A percentile compares a stretch with the other conserved stretches of the same genome.
Conservation (phyloP, 2,329 filamentous ascomycete genomes). For the Tolypocladium pustulatum region DNA sequence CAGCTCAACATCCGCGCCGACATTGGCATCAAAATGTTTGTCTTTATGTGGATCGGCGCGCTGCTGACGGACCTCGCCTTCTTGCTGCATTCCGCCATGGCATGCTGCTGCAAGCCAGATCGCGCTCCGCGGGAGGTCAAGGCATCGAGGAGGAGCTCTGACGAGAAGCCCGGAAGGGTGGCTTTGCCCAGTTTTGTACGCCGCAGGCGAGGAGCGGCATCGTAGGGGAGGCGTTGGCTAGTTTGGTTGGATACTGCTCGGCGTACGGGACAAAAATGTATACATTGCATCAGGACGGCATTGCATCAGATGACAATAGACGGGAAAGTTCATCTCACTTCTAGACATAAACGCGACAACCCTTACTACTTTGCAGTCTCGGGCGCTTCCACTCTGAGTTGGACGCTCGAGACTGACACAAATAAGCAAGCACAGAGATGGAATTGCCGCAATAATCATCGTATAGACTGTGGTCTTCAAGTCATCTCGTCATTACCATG, state of each 20-base stretch:
- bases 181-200: conserved; percentile 18
- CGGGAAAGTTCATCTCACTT: neutral
- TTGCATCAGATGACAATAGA: neutral
- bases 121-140: conserved; percentile 5
- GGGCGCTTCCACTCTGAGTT: neutral
- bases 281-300: neutral
- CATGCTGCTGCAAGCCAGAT: conserved; percentile 56
- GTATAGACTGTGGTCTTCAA: neutral
- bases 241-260: neutral
- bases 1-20: conserved; percentile 67
- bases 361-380: no score
- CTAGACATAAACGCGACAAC: no score
- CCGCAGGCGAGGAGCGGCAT: conserved; percentile 12
- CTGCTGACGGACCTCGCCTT: conserved; percentile 59
- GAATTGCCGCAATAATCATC: neutral
- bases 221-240: neutral
- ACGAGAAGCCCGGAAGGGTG: conserved; percentile 11
- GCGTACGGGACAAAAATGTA: neutral
- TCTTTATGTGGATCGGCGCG: conserved; percentile 80
- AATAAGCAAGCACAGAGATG: neutral
- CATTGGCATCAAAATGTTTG: conserved; percentile 67
- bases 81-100: conserved; percentile 62
- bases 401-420: neutral
- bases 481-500: neutral
- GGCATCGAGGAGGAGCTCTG: conserved; percentile 4